Evolutionary conservation across 352 stramenopile genomes (phyloP).

Genomic region (Aphanomyces astaci): DNA sequence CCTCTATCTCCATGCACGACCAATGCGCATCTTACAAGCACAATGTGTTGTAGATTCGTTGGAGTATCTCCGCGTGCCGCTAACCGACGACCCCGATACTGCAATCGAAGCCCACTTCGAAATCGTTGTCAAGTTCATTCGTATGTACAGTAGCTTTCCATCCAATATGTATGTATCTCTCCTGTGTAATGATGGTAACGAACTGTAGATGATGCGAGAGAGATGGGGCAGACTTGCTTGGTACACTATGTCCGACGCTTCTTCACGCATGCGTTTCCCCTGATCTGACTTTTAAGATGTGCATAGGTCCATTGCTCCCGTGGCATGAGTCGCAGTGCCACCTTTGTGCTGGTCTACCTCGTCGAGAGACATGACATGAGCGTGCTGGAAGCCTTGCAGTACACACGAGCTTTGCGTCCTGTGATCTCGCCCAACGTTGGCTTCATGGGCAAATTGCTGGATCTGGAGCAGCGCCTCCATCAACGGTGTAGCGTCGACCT

Average conservation of each 20-base stretch:
- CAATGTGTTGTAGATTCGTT: conserved; percentile 38
- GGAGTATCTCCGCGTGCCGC: conserved; percentile 41
- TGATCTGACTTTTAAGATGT: too few relatives aligned
- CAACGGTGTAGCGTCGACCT: conserved; percentile 17
- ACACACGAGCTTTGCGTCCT: conserved; percentile 40
- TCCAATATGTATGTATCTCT: neutral
- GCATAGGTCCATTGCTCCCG: conserved; percentile 63
- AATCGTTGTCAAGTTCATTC: conserved; percentile 45
- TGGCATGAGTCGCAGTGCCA: conserved; percentile 55
- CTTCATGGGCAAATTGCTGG: conserved; percentile 45
- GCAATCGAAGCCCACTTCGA: conserved; percentile 43
- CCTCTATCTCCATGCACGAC: neutral
- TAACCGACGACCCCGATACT: conserved; percentile 39
- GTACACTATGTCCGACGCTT: conserved; percentile 28
- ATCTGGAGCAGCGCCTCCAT: conserved; percentile 31
- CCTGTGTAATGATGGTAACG: conserved; percentile 23
- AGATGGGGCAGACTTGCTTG: neutral
- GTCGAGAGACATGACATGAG: conserved; percentile 34
- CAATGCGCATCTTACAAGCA: conserved; percentile 12
- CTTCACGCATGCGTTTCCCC: neutral
- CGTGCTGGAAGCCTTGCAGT: conserved; percentile 34
- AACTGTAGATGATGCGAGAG: neutral
- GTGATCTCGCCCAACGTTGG: conserved; percentile 58
- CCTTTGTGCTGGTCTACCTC: conserved; percentile 59
- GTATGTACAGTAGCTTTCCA: too few relatives aligned